These are phyloP conservation scores for Balakata baccata DNA, from an alignment of 345 rosid species.

Conservation along the genomic window DNA sequence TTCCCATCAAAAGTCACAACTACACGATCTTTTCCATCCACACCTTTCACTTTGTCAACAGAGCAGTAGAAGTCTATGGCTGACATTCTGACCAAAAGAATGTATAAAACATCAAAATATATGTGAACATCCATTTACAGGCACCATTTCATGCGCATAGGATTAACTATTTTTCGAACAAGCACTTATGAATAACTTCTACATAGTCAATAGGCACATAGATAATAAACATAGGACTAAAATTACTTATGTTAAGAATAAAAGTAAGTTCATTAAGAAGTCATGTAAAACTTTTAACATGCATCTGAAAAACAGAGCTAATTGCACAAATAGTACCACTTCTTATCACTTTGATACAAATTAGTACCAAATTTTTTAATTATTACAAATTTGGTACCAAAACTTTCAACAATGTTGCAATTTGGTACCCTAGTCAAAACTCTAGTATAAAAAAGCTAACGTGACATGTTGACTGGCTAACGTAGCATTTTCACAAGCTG, in stretches of 20 bases:
- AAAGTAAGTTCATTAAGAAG: background rate
- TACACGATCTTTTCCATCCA: slow-evolving; percentile 79
- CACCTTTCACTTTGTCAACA: slow-evolving; percentile 78
- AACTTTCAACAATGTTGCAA: too few relatives aligned
- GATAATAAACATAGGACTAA: background rate
- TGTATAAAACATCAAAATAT: background rate
- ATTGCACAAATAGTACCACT: too few relatives aligned
- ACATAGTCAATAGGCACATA: slow-evolving; percentile 1
- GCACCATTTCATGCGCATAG: background rate
- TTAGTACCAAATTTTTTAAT: too few relatives aligned
- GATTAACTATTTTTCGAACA: background rate
- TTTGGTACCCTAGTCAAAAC: too few relatives aligned
- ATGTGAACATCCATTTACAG: background rate
- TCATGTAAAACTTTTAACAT: background rate
- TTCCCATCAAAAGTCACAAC: slow-evolving; percentile 85
- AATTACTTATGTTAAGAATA: background rate
- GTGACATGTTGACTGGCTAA: too few relatives aligned
- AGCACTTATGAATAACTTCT: background rate
- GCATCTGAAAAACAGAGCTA: too few relatives aligned
- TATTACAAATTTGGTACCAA: too few relatives aligned
- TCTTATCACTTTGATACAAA: too few relatives aligned
- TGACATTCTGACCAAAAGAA: slow-evolving; percentile 58
- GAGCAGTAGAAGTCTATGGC: slow-evolving; percentile 95
- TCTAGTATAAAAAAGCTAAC: too few relatives aligned
- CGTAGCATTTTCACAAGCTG: too few relatives aligned